phyloP scores from a whole-genome alignment of 2,329 filamentous ascomycete genomes.

The Capronia epimyces region DNA sequence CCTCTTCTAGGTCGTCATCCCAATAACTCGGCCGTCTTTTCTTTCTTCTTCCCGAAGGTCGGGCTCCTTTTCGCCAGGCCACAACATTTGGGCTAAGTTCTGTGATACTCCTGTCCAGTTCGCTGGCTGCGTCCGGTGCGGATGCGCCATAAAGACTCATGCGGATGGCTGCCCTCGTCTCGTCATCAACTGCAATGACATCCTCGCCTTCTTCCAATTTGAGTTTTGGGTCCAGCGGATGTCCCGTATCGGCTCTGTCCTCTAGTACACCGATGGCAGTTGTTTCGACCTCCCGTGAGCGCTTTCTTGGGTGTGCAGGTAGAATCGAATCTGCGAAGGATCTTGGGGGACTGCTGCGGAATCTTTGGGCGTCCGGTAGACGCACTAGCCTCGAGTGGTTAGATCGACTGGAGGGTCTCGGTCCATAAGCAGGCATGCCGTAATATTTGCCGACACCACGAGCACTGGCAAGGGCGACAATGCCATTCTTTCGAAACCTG shows the following conservation, averaged over 20 bases:
- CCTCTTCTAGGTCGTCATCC: constrained; percentile 27
- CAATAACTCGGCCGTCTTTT: constrained; percentile 29
- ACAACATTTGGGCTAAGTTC: constrained; percentile 28
- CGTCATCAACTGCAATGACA: constrained; percentile 25
- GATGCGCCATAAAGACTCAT: constrained; percentile 24
- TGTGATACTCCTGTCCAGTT: constrained; percentile 14
- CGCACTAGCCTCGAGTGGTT: constrained; percentile 1
- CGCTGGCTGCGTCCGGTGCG: constrained; percentile 4
- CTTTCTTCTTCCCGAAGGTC: constrained; percentile 18
- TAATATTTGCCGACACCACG: constrained; percentile 24
- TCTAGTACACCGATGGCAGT: constrained; percentile 11
- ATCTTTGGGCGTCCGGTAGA: constrained; percentile 13
- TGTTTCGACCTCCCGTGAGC: constrained; percentile 15
- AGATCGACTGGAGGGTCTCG: constrained; percentile 9
- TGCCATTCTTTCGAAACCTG: constrained; percentile 27
- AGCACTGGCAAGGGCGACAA: constrained; percentile 22
- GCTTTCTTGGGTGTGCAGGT: constrained; percentile 10
- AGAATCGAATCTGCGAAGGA: constrained; percentile 5
- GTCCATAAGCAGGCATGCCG: constrained; percentile 8
- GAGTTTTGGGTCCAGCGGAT: constrained; percentile 8
- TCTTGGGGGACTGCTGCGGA: constrained; percentile 27
- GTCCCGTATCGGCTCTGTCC: constrained; percentile 7
- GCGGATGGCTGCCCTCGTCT: constrained; percentile 23
- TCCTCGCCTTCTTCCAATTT: constrained; percentile 23
- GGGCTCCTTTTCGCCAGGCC: constrained; percentile 18